phyloP scores from a whole-genome alignment of 805 yeast genomes.

The Candida pseudofarinosa region DNA sequence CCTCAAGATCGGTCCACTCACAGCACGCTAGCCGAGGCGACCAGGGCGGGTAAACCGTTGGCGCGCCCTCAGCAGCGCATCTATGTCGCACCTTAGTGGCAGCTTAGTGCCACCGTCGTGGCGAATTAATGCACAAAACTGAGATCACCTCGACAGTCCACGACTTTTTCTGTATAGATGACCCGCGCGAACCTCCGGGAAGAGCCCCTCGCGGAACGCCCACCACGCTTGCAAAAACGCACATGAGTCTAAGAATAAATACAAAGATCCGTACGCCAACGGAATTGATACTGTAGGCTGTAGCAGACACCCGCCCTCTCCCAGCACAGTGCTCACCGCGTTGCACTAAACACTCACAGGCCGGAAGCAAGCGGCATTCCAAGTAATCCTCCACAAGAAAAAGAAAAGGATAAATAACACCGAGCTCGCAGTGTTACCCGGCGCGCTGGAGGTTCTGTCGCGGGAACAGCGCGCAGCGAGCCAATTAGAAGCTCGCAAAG shows the following conservation, averaged over 20 bases:
- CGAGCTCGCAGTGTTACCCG: not conserved
- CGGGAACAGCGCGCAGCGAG: not conserved
- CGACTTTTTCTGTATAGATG: not conserved
- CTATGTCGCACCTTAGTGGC: not conserved
- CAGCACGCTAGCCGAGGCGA: not conserved
- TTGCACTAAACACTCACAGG: too few relatives aligned
- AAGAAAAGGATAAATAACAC: not conserved
- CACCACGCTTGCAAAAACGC: too few relatives aligned
- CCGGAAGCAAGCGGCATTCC: too few relatives aligned
- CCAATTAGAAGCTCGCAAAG: not conserved
- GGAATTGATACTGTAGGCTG: too few relatives aligned
- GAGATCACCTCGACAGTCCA: not conserved
- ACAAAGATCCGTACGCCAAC: too few relatives aligned
- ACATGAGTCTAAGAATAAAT: too few relatives aligned
- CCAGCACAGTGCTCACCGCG: too few relatives aligned
- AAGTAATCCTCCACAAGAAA: too few relatives aligned
- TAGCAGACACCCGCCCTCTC: too few relatives aligned
- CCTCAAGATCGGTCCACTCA: too few relatives aligned
- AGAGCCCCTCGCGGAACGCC: not conserved
- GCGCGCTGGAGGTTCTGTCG: not conserved
- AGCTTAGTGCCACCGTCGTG: not conserved
- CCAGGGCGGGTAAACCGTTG: not conserved
- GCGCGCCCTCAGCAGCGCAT: not conserved
- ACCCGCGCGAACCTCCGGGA: not conserved
- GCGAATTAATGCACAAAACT: not conserved